Evolutionary conservation across 768 basidiomycete species (phyloP), one percentile per base, ranked within the genome.

Genomic region (Pisolithus orientalis): DNA sequence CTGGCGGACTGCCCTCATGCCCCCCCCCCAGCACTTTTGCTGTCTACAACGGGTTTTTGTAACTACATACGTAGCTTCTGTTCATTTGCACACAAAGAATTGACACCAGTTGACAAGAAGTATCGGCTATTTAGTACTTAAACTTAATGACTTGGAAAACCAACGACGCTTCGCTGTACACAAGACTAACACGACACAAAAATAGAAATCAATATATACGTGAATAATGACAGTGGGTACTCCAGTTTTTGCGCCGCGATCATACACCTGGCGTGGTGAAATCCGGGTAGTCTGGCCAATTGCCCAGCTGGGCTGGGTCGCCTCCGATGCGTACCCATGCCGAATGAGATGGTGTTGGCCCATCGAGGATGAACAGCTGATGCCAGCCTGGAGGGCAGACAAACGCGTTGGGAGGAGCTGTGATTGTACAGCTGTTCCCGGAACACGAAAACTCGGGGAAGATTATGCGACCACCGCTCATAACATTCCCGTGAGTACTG

Each of bases 271-370:
- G 87, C 1, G 65, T 64, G 2, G 77, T 80, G 62, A 90, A 90
- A 49, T 83, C 87, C 28, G 84, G 77, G 58, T 79, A 69, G 51
- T 80, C 50, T 0, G 88, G 88, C 88, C 88, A 91, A 57, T 85
- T 81, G 0, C 88, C 88, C 10, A 91, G 64, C 49, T 71, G 24
- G 0, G 73, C 76, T 0, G 87, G 88, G 62, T 91, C 90, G 1
- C 85, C 86, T 17, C 89, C 89, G 47, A 91, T 85, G 27, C 87
- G 80, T 11, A 92, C 79, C 82, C 85, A 88, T 10, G 73, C 66
- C 16, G 87, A 85, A 56, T 82, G 78, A 25, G 85, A 88, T 3
- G 90, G 89, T 4, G 87, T 88, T 28, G 86, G 83, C 1, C 87
- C 87, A 48, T 90, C 87, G 28, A 91, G 71, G 44, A 91, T 73